Percentiles rank a stretch among this genome's conserved stretches.
phyloP scores from a whole-genome alignment of 352 stramenopile species.

The Phytophthora pisi region DNA sequence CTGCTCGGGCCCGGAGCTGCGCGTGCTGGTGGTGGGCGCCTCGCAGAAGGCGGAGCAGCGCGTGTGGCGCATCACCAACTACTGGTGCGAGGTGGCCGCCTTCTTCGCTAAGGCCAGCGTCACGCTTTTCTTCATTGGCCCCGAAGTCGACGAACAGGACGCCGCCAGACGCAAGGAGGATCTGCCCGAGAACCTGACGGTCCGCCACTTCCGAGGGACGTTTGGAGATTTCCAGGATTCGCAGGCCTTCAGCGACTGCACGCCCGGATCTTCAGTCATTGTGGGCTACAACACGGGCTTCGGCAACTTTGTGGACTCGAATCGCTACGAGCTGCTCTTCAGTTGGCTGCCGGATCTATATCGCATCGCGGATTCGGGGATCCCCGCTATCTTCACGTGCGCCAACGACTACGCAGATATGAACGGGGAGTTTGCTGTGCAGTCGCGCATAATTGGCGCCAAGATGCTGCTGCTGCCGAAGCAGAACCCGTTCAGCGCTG shows the following conservation, averaged over 20 bases:
- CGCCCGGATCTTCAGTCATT: conserved; percentile 51
- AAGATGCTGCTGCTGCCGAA: conserved; percentile 68
- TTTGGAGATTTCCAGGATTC: conserved; percentile 57
- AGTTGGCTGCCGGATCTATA: conserved; percentile 72
- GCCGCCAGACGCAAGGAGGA: conserved; percentile 4
- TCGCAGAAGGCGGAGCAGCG: conserved; percentile 77
- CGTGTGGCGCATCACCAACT: conserved; percentile 67
- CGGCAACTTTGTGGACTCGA: conserved; percentile 75
- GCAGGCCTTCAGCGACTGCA: conserved; percentile 37
- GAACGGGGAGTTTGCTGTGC: conserved; percentile 79
- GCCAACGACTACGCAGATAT: conserved; percentile 82
- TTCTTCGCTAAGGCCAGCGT: conserved; percentile 45
- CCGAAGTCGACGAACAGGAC: conserved; percentile 45
- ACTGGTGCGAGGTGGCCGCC: conserved; percentile 62
- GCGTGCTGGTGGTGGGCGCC: conserved; percentile 64
- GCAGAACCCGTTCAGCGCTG: conserved; percentile 78
- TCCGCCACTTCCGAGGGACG: conserved; percentile 50
- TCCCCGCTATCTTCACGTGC: conserved; percentile 75
- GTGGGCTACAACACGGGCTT: conserved; percentile 82
- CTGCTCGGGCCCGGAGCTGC: conserved; percentile 16
- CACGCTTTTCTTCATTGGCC: conserved; percentile 68
- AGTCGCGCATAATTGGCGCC: conserved; percentile 63
- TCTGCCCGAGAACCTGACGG: conserved; percentile 33
- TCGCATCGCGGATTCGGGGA: conserved; percentile 51
- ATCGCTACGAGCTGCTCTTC: conserved; percentile 56